Evolutionary conservation across 148 eudicot species (phyloP).

Genomic region (Vaccinium vitisidaea): DNA sequence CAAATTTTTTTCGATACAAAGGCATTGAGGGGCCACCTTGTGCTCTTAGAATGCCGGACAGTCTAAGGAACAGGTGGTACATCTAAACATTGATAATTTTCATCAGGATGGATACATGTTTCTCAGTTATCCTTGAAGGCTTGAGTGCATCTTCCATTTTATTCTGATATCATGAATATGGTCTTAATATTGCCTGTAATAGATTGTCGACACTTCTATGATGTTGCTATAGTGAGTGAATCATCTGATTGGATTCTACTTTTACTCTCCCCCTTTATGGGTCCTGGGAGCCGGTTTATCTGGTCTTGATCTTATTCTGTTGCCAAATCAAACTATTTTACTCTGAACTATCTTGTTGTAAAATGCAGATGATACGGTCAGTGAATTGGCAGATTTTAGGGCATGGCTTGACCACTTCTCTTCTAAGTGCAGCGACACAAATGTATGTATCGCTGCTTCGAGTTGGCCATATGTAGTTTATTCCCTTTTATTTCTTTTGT

Average conservation of each 20-base stretch:
- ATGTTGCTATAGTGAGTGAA: not conserved
- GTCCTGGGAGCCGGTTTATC: not conserved
- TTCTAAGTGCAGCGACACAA: slow-evolving; percentile 35
- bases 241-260: no score
- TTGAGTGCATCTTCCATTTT: not conserved
- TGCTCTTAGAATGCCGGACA: not conserved
- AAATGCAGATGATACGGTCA: slow-evolving; percentile 48
- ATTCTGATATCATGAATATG: not conserved
- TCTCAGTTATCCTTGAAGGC: not conserved
- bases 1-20: not conserved
- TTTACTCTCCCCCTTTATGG: not conserved
- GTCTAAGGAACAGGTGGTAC: not conserved
- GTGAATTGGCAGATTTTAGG: slow-evolving; percentile 54
- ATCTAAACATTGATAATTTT: not conserved
- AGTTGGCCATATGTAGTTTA: not conserved
- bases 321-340: not conserved
- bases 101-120: not conserved
- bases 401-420: slow-evolving; percentile 54
- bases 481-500: not conserved
- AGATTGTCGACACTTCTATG: not conserved
- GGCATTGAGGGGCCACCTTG: not conserved
- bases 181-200: not conserved
- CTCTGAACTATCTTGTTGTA: not conserved
- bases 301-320: not conserved
- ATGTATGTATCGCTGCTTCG: slow-evolving; percentile 31